Conservation (phyloP, 805 yeast genomes). For the Starmerella apis region DNA sequence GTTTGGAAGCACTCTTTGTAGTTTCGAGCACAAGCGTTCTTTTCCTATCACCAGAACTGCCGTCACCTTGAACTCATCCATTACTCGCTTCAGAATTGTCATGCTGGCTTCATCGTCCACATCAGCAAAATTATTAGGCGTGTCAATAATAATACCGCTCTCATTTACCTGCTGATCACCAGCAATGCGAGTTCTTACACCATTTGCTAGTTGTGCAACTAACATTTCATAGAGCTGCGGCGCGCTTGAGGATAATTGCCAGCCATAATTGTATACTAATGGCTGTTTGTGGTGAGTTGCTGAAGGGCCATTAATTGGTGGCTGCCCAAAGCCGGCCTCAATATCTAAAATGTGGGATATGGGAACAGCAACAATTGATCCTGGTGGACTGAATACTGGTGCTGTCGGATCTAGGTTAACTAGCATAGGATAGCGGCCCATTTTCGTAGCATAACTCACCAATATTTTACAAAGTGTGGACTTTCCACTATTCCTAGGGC, state of each 20-base stretch:
- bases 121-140: slow-evolving; percentile 41
- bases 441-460: slow-evolving; percentile 64
- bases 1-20: slow-evolving; percentile 37
- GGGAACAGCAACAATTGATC: slow-evolving; percentile 74
- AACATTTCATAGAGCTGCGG: slow-evolving; percentile 44
- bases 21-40: slow-evolving; percentile 56
- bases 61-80: slow-evolving; percentile 41
- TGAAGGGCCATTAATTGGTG: slow-evolving; percentile 46
- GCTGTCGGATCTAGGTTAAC: slow-evolving; percentile 70
- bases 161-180: slow-evolving; percentile 38
- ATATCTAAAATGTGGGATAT: slow-evolving; percentile 71
- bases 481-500: slow-evolving; percentile 67
- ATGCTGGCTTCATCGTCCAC: slow-evolving; percentile 35
- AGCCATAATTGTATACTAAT: slow-evolving; percentile 68
- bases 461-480: slow-evolving; percentile 61
- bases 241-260: slow-evolving; percentile 50
- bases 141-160: slow-evolving; percentile 61
- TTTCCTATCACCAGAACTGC: slow-evolving; percentile 62
- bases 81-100: slow-evolving; percentile 45
- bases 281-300: slow-evolving; percentile 73
- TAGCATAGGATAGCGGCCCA: slow-evolving; percentile 55
- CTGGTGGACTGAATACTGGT: slow-evolving; percentile 69
- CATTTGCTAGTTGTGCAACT: slow-evolving; percentile 41
- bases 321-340: slow-evolving; percentile 69
- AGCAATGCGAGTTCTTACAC: slow-evolving; percentile 38